Evolutionary conservation across 2,329 filamentous ascomycete species (phyloP).

Genomic region (Claviceps spartinae): DNA sequence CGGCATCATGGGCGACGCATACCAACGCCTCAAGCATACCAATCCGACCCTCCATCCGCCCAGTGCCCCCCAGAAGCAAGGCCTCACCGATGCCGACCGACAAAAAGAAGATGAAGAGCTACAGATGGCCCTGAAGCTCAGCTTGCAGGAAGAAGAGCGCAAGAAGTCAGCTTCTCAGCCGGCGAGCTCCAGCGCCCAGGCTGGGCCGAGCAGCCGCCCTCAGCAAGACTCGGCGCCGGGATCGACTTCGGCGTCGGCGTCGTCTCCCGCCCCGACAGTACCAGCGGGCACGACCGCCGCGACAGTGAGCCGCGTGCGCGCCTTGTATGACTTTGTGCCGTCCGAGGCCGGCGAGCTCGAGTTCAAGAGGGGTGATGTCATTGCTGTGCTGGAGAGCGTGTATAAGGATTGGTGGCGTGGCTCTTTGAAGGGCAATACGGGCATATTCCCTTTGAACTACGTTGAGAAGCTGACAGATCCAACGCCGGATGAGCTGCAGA

Average conservation of each 20-base stretch:
- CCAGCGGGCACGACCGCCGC: slow-evolving; percentile 84
- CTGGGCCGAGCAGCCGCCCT: slow-evolving; percentile 26
- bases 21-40: slow-evolving; percentile 66
- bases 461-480: slow-evolving; percentile 95
- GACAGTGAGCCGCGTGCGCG: slow-evolving; percentile 86
- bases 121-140: slow-evolving; percentile 88
- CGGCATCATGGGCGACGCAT: slow-evolving; percentile 95
- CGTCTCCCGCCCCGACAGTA: slow-evolving; percentile 32
- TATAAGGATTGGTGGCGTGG: slow-evolving; percentile 99
- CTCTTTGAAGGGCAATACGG: slow-evolving; percentile 82
- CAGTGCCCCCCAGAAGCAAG: slow-evolving; percentile 83
- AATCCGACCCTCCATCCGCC: slow-evolving; percentile 86
- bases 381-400: slow-evolving; percentile 91
- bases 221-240: slow-evolving; percentile 22
- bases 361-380: slow-evolving; percentile 93
- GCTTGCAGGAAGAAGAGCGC: slow-evolving; percentile 71
- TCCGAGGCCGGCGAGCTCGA: slow-evolving; percentile 90
- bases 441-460: slow-evolving; percentile 97
- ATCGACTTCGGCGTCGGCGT: slow-evolving; percentile 18
- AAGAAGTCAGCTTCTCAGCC: slow-evolving; percentile 34
- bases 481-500: slow-evolving; percentile 83
- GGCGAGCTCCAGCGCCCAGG: slow-evolving; percentile 16
- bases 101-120: slow-evolving; percentile 95
- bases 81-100: slow-evolving; percentile 78
- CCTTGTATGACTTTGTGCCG: slow-evolving; percentile 86